Evolutionary conservation across 768 basidiomycete species (phyloP).

Genomic region (Royoungia palumana): DNA sequence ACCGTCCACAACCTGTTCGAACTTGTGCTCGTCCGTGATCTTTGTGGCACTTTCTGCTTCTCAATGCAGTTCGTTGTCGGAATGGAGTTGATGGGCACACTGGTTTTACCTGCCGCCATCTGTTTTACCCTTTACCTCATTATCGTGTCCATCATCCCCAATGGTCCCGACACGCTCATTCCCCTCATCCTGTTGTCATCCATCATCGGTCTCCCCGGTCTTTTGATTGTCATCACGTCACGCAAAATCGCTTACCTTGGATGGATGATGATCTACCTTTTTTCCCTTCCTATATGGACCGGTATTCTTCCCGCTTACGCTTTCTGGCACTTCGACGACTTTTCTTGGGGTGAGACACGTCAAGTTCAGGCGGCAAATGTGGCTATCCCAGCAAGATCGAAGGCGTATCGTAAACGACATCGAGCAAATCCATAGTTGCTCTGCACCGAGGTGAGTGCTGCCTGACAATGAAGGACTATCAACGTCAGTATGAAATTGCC

Average conservation of each 20-base stretch:
- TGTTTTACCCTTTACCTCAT: slow-evolving; percentile 95
- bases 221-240: slow-evolving; percentile 94
- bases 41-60: slow-evolving; percentile 99
- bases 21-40: slow-evolving; percentile 88
- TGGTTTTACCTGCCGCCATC: slow-evolving; percentile 96
- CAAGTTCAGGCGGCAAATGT: slow-evolving; percentile 70
- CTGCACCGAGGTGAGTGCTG: too few relatives aligned
- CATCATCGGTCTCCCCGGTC: slow-evolving; percentile 92
- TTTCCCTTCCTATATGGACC: slow-evolving; percentile 97
- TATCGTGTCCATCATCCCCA: slow-evolving; percentile 81
- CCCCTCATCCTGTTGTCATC: slow-evolving; percentile 90
- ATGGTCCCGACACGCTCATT: slow-evolving; percentile 73
- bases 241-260: slow-evolving; percentile 92
- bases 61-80: slow-evolving; percentile 99
- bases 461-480: too few relatives aligned
- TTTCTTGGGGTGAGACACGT: slow-evolving; percentile 95
- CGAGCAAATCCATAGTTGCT: too few relatives aligned
- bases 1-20: slow-evolving; percentile 98
- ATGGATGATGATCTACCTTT: slow-evolving; percentile 94
- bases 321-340: slow-evolving; percentile 99
- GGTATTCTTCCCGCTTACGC: slow-evolving; percentile 92
- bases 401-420: too few relatives aligned
- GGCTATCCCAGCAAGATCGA: too few relatives aligned
- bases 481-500: too few relatives aligned
- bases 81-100: slow-evolving; percentile 96